A percentile compares a stretch with the other conserved stretches of the same genome.
Evolutionary conservation across 495 filamentous ascomycete species (phyloP).

Genomic region (Penicillium antarcticum): DNA sequence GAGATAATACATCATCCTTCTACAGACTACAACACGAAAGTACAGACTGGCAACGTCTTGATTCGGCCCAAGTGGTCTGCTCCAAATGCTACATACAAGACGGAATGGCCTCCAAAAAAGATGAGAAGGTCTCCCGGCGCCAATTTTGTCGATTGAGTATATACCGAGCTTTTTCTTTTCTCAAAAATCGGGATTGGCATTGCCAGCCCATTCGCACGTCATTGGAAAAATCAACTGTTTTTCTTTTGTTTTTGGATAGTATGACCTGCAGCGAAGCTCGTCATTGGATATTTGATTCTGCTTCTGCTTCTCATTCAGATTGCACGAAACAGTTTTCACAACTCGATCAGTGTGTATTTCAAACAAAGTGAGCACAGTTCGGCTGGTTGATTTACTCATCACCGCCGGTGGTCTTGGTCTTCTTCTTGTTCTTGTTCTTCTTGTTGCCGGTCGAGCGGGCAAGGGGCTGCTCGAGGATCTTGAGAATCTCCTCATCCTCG

Average conservation of each 20-base stretch:
- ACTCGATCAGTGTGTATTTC: constrained; percentile 12
- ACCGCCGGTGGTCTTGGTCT: constrained; percentile 69
- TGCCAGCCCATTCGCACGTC: constrained; percentile 4
- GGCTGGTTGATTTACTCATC: constrained; percentile 49
- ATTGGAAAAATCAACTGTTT: constrained; percentile 9
- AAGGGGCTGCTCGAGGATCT: constrained; percentile 85
- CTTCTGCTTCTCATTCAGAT: constrained; percentile 18
- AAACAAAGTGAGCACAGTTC: constrained; percentile 7
- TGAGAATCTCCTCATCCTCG: constrained; percentile 87
- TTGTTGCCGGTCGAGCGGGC: constrained; percentile 71
- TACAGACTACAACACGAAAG: background rate
- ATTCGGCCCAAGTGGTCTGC: constrained; percentile 6
- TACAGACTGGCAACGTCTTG: constrained; percentile 8
- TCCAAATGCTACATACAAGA: constrained; percentile 9
- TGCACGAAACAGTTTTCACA: constrained; percentile 5
- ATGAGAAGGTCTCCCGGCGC: background rate
- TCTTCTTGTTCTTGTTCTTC: constrained; percentile 79
- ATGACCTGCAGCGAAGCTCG: constrained; percentile 12
- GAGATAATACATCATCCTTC: background rate
- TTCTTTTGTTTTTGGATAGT: constrained; percentile 13
- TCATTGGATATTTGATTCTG: constrained; percentile 28
- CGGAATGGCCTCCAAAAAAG: background rate
- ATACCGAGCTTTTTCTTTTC: constrained; percentile 2
- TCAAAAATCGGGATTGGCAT: constrained; percentile 2
- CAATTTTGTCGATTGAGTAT: constrained; percentile 6